A percentile compares a stretch with the other conserved stretches of the same genome.
Evolutionary conservation across 2,329 filamentous ascomycete genomes (phyloP).

Genomic region (Xylaria sp.): DNA sequence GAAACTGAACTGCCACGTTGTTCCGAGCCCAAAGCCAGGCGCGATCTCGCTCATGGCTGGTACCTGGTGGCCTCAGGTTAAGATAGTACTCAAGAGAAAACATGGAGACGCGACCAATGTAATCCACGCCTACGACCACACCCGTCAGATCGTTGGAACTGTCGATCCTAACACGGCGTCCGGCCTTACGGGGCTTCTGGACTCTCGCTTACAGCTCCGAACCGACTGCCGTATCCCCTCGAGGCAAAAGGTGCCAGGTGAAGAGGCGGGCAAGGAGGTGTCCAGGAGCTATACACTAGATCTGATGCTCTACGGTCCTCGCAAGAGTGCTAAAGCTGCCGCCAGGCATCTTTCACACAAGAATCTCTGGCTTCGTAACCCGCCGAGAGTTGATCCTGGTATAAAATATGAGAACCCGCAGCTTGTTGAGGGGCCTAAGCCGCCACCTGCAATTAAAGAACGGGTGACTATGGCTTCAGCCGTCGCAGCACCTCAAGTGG

Average conservation of each 20-base stretch:
- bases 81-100: conserved; percentile 67
- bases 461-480: conserved; percentile 27
- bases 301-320: conserved; percentile 78
- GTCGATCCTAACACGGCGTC: conserved; percentile 69
- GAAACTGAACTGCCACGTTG: conserved; percentile 65
- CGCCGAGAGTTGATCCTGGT: conserved; percentile 66
- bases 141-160: conserved; percentile 72
- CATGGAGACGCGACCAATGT: conserved; percentile 57
- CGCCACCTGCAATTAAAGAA: conserved; percentile 42
- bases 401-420: conserved; percentile 80
- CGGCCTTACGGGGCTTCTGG: conserved; percentile 73
- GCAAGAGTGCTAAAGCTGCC: conserved; percentile 65
- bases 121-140: conserved; percentile 76
- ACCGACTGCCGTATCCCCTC: conserved; percentile 72
- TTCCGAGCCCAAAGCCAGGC: conserved; percentile 70
- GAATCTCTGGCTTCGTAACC: conserved; percentile 69
- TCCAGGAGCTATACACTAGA: conserved; percentile 67
- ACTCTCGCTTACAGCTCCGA: conserved; percentile 67
- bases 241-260: conserved; percentile 64
- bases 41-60: conserved; percentile 58
- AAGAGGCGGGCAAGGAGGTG: conserved; percentile 63
- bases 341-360: conserved; percentile 69
- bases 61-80: conserved; percentile 72
- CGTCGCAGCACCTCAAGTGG: conserved; percentile 36
- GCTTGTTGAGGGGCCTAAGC: conserved; percentile 50